phyloP scores from a whole-genome alignment of 768 basidiomycete genomes.

The Suillus sp. region DNA sequence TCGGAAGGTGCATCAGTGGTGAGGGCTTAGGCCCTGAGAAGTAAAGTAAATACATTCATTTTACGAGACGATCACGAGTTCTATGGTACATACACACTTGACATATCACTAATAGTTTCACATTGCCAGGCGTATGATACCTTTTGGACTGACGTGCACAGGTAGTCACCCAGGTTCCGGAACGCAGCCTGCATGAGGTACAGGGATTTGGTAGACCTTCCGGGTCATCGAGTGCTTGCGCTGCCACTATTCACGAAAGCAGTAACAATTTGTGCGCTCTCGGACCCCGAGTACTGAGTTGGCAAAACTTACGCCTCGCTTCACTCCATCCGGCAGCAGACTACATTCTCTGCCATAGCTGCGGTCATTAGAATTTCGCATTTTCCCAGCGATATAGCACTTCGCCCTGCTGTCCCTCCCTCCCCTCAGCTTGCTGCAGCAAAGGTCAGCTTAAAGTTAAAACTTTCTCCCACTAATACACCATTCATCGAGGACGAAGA shows the following conservation, averaged over 20 bases:
- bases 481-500: too few species aligned
- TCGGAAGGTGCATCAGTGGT: neutral
- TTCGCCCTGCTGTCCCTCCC: too few species aligned
- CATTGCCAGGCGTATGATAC: neutral
- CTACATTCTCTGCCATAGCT: too few species aligned
- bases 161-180: neutral
- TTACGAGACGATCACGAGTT: neutral
- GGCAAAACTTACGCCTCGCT: too few species aligned
- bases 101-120: neutral
- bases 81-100: neutral
- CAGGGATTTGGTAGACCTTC: neutral
- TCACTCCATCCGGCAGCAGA: too few species aligned
- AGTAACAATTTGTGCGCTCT: neutral
- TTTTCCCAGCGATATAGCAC: too few species aligned
- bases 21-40: neutral
- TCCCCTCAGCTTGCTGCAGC: too few species aligned
- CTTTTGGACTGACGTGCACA: neutral
- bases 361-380: too few species aligned
- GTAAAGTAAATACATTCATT: neutral
- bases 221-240: neutral
- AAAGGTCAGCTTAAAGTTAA: too few species aligned
- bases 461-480: too few species aligned
- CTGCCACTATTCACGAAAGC: neutral
- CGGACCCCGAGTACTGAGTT: too few species aligned
- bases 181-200: neutral